Percentiles rank a stretch among this genome's conserved stretches.
Conservation (phyloP, 2,329 filamentous ascomycete species). For the Falciphora oryzae region DNA sequence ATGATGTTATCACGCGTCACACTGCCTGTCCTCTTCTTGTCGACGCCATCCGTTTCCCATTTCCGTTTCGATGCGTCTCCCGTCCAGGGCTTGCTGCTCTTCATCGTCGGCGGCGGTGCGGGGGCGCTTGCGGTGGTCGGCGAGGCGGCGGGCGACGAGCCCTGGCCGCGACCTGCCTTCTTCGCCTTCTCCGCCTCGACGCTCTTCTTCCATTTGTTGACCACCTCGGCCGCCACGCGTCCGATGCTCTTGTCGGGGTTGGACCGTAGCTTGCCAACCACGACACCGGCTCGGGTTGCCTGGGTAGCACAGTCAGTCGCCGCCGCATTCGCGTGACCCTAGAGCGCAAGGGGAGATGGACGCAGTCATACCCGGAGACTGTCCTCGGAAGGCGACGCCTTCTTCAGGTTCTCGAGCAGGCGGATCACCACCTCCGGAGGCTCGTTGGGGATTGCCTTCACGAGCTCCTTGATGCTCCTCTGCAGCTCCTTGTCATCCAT, state of each 20-base stretch:
- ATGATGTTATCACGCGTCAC: slow-evolving; percentile 76
- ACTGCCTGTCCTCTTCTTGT: slow-evolving; percentile 69
- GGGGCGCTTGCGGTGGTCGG: slow-evolving; percentile 45
- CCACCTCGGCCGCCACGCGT: slow-evolving; percentile 71
- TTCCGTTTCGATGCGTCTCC: slow-evolving; percentile 74
- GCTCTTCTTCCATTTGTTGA: slow-evolving; percentile 79
- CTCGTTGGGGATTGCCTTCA: slow-evolving; percentile 75
- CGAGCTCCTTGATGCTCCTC: slow-evolving; percentile 69
- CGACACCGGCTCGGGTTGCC: slow-evolving; percentile 85
- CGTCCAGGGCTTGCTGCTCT: slow-evolving; percentile 46
- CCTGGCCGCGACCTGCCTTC: slow-evolving; percentile 28
- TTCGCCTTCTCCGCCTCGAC: slow-evolving; percentile 60
- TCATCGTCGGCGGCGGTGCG: slow-evolving; percentile 43
- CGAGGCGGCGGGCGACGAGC: slow-evolving; percentile 24
- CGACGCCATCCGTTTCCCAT: slow-evolving; percentile 74
- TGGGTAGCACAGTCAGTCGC: slow-evolving; percentile 23
- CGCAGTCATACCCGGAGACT: slow-evolving; percentile 60
- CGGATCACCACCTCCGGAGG: slow-evolving; percentile 64
- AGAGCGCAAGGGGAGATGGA: background rate
- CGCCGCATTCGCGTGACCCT: background rate
- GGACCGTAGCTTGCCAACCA: slow-evolving; percentile 72
- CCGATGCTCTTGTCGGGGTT: slow-evolving; percentile 80
- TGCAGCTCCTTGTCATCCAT: slow-evolving; percentile 84
- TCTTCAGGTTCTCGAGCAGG: slow-evolving; percentile 73
- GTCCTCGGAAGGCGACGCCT: slow-evolving; percentile 80